These are phyloP conservation scores for Crithidia bombi DNA, from an alignment of 208 protist species.

Conservation along the genomic window DNA sequence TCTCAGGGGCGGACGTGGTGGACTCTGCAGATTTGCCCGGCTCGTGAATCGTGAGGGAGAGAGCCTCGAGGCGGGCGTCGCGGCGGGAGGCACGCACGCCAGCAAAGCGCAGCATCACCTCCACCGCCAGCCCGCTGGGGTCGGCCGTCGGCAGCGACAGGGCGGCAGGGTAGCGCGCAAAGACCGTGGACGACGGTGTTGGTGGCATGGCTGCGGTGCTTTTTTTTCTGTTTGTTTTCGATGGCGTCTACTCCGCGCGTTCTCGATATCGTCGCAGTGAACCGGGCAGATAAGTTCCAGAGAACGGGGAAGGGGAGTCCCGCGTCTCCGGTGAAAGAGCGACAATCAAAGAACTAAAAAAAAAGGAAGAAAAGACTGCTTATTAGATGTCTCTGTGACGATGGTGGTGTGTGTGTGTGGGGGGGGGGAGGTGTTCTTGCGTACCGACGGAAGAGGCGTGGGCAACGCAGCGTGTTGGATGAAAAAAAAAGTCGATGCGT, in stretches of 20 bases:
- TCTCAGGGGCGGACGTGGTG: conserved; percentile 13
- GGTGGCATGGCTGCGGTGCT: not conserved
- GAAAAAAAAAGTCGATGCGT: conserved; percentile 1
- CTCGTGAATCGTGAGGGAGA: conserved; percentile 37
- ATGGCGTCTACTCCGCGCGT: too few relatives aligned
- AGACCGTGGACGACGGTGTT: conserved; percentile 14
- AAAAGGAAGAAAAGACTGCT: not conserved
- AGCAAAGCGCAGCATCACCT: conserved; percentile 69
- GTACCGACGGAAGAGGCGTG: too few relatives aligned
- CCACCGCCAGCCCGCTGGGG: conserved; percentile 68
- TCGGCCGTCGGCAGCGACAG: conserved; percentile 74
- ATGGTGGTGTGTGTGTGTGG: not conserved
- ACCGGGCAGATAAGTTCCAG: too few relatives aligned
- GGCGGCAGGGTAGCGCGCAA: conserved; percentile 36
- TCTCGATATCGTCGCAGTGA: too few relatives aligned
- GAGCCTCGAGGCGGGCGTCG: conserved; percentile 37
- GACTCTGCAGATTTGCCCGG: not conserved
- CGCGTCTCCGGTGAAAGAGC: too few relatives aligned
- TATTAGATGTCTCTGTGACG: not conserved
- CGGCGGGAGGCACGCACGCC: conserved; percentile 45
- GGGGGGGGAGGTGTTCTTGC: too few relatives aligned
- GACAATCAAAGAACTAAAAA: too few relatives aligned
- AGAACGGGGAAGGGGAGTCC: not conserved
- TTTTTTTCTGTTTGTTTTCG: not conserved
- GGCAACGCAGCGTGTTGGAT: too few relatives aligned